Conservation (phyloP, 2,329 filamentous ascomycete species). For the Fusarium oligoseptatum region DNA sequence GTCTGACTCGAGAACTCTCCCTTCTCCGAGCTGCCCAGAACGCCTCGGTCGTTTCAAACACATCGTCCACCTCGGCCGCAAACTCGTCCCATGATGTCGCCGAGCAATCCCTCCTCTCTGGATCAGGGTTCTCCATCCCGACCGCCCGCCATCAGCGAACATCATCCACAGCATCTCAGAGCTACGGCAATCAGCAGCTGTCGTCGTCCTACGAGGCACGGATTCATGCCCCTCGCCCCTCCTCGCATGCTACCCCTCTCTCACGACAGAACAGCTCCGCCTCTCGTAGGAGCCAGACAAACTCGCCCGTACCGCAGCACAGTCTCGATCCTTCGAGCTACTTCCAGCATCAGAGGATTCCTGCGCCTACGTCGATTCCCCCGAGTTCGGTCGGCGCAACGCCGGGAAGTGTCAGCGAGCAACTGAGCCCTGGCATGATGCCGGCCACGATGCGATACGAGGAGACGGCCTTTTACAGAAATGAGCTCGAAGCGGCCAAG, state of each 20-base stretch:
- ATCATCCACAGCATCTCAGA: slow-evolving; percentile 69
- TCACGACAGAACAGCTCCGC: slow-evolving; percentile 69
- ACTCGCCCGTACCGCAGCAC: slow-evolving; percentile 62
- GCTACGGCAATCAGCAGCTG: slow-evolving; percentile 54
- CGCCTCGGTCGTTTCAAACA: slow-evolving; percentile 74
- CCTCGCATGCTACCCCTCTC: slow-evolving; percentile 59
- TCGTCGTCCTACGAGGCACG: slow-evolving; percentile 55
- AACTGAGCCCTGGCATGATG: slow-evolving; percentile 67
- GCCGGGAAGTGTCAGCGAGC: slow-evolving; percentile 54
- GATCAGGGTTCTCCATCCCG: slow-evolving; percentile 70
- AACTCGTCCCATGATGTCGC: slow-evolving; percentile 63
- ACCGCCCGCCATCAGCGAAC: slow-evolving; percentile 69
- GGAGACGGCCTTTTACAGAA: slow-evolving; percentile 70
- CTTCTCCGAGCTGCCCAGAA: slow-evolving; percentile 81
- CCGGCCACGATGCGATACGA: slow-evolving; percentile 72
- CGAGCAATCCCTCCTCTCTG: slow-evolving; percentile 67
- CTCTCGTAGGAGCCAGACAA: slow-evolving; percentile 65
- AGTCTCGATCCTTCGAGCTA: slow-evolving; percentile 60
- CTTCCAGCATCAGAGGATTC: slow-evolving; percentile 62
- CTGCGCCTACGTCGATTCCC: slow-evolving; percentile 50
- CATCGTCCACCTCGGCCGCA: slow-evolving; percentile 71
- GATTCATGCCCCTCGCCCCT: slow-evolving; percentile 61
- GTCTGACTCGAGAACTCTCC: slow-evolving; percentile 88
- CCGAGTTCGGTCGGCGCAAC: slow-evolving; percentile 58
- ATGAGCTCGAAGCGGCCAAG: slow-evolving; percentile 72